Percentiles rank a stretch among this genome's conserved stretches.
phyloP scores from a whole-genome alignment of 2,329 filamentous ascomycete species.

The Helminthosporium solani region DNA sequence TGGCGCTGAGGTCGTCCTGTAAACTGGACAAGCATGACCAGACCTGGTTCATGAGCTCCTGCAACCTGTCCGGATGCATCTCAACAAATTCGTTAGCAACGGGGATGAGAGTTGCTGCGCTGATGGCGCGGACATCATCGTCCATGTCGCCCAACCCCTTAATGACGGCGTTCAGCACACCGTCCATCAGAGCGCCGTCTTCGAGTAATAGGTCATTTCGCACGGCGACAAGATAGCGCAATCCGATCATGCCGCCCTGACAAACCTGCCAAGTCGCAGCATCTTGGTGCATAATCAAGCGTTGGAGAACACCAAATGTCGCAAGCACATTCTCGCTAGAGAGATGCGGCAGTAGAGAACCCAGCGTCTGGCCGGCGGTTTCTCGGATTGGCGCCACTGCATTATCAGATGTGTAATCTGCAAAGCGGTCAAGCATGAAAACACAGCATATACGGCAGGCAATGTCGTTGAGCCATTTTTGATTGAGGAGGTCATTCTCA shows the following conservation, averaged over 20 bases:
- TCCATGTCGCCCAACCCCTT: conserved; percentile 88
- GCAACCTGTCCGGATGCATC: conserved; percentile 74
- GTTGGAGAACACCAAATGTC: conserved; percentile 80
- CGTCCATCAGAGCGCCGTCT: conserved; percentile 84
- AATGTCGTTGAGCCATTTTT: conserved; percentile 87
- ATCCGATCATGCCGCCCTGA: conserved; percentile 95
- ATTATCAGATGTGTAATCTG: conserved; percentile 96
- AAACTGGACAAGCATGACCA: conserved; percentile 97
- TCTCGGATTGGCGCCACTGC: conserved; percentile 95
- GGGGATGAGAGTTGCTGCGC: conserved; percentile 93
- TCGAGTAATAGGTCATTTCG: conserved; percentile 87
- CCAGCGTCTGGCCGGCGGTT: conserved; percentile 90
- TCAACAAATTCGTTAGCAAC: conserved; percentile 94
- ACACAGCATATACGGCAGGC: conserved; percentile 94
- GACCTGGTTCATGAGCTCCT: conserved; percentile 85
- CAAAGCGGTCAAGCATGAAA: conserved; percentile 95
- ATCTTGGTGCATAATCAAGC: conserved; percentile 89
- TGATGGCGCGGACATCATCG: conserved; percentile 94
- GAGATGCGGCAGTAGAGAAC: conserved; percentile 83
- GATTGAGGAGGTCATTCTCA: conserved; percentile 79
- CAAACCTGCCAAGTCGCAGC: conserved; percentile 86
- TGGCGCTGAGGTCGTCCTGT: conserved; percentile 95
- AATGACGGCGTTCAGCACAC: conserved; percentile 89
- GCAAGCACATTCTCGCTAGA: conserved; percentile 75
- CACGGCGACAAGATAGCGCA: conserved; percentile 93